Base-by-base conservation (phyloP, 768 basidiomycete species). In the Leccinum pellstonianum region DNA sequence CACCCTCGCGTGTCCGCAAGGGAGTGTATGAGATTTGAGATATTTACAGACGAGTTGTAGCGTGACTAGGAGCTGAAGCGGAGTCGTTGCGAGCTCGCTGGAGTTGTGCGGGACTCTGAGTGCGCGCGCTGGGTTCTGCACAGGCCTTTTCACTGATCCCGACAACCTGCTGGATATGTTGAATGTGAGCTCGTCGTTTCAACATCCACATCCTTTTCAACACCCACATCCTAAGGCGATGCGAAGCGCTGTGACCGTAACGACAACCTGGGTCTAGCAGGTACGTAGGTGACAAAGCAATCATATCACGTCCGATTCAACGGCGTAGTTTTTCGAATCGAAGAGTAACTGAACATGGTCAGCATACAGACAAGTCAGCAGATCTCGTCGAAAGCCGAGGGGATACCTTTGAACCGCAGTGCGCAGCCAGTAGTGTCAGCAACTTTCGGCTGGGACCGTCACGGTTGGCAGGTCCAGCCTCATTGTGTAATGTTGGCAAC, bases 371-470 rank as follows among this genome's bases (percentile, higher is more conserved):
- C 46, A 27, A 43, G 50, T 54, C 52, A 49, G 37, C 33, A 33
- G 52, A 35, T 57, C 57, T 31, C 23, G 43, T 60, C 31, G 14
- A 49, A 54, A 25, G 12, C 23, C 19, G 12, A 5, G n/a, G n/a
- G 37, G 27, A 41, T 51, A 46, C 29, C 27, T 48, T 50, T 50
- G 33, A 41, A 27, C 14, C 25, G 11, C 46, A 6, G 31, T 31
- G 31, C 31, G 31, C 37, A 27, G 58, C 58, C 63, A 8, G 43
- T 11, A 37, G 69, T 56, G 48, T n/a, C 46, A 27, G 21, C 37
- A 2, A 29, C 47, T 59, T 52, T 52, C 41, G 31, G 33, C 57
- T 43, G 37, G 43, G 55, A 46, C 51, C 21, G 46, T 49, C 6
- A 7, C 6, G 25, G 25, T 27, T 52, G 33, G 21, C 10, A 2